phyloP scores from a whole-genome alignment of 192 early-diverging fungal species.

The Backusella tuberculispora region DNA sequence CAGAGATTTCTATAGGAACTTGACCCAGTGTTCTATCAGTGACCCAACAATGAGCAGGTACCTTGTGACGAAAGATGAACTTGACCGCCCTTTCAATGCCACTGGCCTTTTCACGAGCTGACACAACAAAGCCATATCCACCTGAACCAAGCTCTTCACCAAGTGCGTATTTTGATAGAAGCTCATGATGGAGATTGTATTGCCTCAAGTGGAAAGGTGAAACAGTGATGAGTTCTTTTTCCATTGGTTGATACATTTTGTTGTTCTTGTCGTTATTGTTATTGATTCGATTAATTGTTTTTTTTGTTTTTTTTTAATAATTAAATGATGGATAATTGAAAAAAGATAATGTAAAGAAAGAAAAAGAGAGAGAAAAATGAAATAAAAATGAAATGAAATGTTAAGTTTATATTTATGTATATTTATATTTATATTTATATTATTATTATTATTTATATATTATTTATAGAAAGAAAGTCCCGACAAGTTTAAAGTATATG shows the following conservation, averaged over 20 bases:
- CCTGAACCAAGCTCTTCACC: constrained; percentile 72
- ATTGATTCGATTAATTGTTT: background rate
- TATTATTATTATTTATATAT: background rate
- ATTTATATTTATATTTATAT: no score
- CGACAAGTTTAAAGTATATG: background rate
- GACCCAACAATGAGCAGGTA: constrained; percentile 58
- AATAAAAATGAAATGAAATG: background rate
- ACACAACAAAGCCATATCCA: constrained; percentile 79
- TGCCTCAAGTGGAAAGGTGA: background rate
- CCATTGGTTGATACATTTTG: constrained; percentile 24
- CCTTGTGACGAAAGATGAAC: constrained; percentile 63
- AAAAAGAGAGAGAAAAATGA: background rate
- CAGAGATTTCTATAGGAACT: constrained; percentile 66
- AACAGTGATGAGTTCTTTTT: background rate
- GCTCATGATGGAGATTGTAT: background rate
- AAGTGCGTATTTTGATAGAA: constrained; percentile 38
- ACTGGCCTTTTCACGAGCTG: constrained; percentile 53
- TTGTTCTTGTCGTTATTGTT: background rate
- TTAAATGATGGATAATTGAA: background rate
- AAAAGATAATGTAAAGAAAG: background rate
- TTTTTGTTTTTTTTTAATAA: constrained; percentile 6
- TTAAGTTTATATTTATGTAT: background rate
- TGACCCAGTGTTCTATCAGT: constrained; percentile 53
- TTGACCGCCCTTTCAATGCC: constrained; percentile 68
- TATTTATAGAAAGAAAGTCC: constrained; percentile 9